Evolutionary conservation across 192 early-diverging fungal genomes (phyloP).

Genomic region (Backusella tarrabulga): DNA sequence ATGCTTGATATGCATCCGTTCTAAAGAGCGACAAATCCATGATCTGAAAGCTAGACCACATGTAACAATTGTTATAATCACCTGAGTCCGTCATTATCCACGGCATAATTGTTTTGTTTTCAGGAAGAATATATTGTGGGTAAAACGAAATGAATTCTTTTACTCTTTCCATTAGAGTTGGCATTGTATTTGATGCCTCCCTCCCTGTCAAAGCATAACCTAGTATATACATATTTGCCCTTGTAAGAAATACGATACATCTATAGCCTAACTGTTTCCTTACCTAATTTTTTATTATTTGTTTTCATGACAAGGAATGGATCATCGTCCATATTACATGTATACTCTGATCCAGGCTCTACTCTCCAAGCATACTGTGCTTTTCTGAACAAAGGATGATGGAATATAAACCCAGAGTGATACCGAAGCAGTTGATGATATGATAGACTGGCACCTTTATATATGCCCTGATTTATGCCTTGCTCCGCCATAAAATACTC

Average conservation of each 20-base stretch:
- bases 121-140: conserved; percentile 36
- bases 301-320: conserved; percentile 72
- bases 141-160: conserved; percentile 45
- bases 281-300: conserved; percentile 69
- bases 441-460: conserved; percentile 27
- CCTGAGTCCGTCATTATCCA: conserved; percentile 52
- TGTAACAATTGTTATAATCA: conserved; percentile 64
- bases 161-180: conserved; percentile 67
- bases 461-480: conserved; percentile 41
- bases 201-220: conserved; percentile 8
- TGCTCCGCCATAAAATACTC: conserved; percentile 49
- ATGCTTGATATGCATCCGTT: conserved; percentile 61
- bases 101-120: conserved; percentile 33
- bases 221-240: background rate
- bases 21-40: conserved; percentile 69
- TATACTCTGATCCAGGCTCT: conserved; percentile 72
- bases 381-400: conserved; percentile 60
- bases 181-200: conserved; percentile 43
- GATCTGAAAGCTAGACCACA: conserved; percentile 90
- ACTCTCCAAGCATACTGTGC: conserved; percentile 80
- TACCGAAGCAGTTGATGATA: conserved; percentile 15
- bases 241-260: background rate
- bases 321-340: conserved; percentile 73
- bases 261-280: background rate
- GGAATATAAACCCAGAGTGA: conserved; percentile 61